Base-by-base conservation (phyloP, 1,284 basidiomycete genomes). In the Tylopilus orsonianus region DNA sequence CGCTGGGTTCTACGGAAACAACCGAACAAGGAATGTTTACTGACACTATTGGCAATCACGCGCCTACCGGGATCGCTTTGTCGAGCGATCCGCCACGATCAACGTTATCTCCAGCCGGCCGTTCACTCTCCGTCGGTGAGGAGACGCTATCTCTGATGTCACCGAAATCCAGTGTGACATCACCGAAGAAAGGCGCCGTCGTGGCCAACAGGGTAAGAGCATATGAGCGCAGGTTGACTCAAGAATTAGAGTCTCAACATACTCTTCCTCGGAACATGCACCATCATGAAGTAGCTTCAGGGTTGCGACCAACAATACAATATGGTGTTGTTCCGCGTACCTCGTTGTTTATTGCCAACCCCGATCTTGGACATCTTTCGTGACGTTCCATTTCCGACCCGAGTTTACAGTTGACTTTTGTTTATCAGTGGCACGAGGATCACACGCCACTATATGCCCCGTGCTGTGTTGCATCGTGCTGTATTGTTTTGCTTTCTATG, bases 271-370 rank as follows among this genome's bases (percentile, higher is more conserved):
- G 63, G 43, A 70, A 66, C 48, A 69, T 67, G 30, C 59, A 61
- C 23, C 60, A 46, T 19, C 55, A 54, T 8, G 62, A 68, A 50
- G 50, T 58, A 5, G 53, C 62, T 53, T 53, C 59, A 34, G 56
- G 62, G 55, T 55, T 62, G 48, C 58, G 63, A 26, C 55, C 59
- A 33, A 64, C 57, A 19, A 59, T 71, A 36, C 60, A 62, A 30
- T 80, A 80, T 45, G 78, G 77, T 5, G 64, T 78, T 26, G 75
- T 67, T 23, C 77, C 71, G 26, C 71, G 67, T 52, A 60, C 73
- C 14, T 66, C 75, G 37, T 61, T 80, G 32, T 80, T 73, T 48
- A 67, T 80, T 36, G 74, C 76, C 23, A 80, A 80, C 53, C 78
- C 79, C 12, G 77, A 80, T 56, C 47, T 45, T 38, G 49, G 47